phyloP scores from a whole-genome alignment of 495 filamentous ascomycete genomes.

The Penicillium longicatenatum region DNA sequence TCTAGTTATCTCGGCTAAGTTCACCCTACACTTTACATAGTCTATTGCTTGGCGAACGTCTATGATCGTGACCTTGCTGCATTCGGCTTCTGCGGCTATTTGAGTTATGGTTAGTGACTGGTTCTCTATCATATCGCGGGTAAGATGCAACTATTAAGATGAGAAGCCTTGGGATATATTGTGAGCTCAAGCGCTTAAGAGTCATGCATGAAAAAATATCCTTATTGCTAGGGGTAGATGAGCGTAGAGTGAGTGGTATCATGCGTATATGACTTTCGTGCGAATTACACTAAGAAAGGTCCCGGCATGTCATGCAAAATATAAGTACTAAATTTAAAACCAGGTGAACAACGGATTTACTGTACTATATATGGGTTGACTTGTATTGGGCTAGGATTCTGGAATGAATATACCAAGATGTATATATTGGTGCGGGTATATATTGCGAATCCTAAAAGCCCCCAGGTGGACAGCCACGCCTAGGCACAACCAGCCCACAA shows the following conservation, averaged over 20 bases:
- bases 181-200: constrained; percentile 1
- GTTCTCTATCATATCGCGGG: constrained; percentile 9
- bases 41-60: constrained; percentile 6
- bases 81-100: constrained; percentile 11
- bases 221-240: neutral
- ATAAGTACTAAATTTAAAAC: neutral
- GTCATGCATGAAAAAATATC: neutral
- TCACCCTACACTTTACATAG: too few species aligned
- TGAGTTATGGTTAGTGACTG: constrained; percentile 9
- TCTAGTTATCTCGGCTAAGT: too few species aligned
- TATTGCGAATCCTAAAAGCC: too few species aligned
- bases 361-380: neutral
- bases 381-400: neutral
- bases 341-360: neutral
- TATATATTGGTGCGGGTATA: too few species aligned
- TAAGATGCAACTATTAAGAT: constrained; percentile 9
- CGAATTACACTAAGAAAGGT: neutral
- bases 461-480: too few species aligned
- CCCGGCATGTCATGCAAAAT: neutral
- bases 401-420: too few species aligned
- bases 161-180: constrained; percentile 10
- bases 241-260: constrained; percentile 6
- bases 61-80: constrained; percentile 13
- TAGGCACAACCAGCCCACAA: too few species aligned
- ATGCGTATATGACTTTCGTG: constrained; percentile 1